phyloP scores from a whole-genome alignment of 345 rosid species.

The Mangifera indica region DNA sequence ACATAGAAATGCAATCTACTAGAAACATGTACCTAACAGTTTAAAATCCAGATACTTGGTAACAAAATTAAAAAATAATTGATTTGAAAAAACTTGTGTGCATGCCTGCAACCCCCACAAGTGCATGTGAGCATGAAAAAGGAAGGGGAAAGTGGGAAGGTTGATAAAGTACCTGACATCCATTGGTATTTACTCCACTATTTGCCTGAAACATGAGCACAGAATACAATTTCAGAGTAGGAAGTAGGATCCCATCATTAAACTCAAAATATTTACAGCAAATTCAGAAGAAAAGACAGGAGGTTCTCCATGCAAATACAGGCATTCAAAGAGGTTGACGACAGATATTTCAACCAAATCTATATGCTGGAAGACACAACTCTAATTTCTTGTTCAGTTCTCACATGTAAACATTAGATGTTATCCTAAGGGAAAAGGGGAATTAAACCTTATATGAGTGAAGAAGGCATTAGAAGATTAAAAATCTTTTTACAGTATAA shows the following conservation, averaged over 20 bases:
- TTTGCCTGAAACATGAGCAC: conserved; percentile 66
- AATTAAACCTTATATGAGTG: background rate
- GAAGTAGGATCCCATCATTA: background rate
- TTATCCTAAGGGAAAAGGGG: background rate
- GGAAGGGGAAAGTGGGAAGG: background rate
- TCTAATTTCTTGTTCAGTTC: background rate
- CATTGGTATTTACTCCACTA: conserved; percentile 84
- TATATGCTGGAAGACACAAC: background rate
- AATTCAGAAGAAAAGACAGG: background rate
- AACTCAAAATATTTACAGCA: background rate
- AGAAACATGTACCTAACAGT: background rate
- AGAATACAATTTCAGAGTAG: background rate
- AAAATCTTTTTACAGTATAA: background rate
- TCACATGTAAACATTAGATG: conserved; percentile 3
- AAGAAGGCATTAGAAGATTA: background rate
- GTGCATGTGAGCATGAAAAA: background rate
- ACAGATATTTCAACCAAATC: background rate
- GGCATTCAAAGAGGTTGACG: conserved; percentile 8
- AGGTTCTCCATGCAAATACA: background rate
- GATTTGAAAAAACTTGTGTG: background rate
- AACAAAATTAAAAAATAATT: background rate
- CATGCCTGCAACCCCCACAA: background rate
- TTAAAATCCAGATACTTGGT: background rate
- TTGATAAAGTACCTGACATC: conserved; percentile 65
- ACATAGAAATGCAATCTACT: background rate